Base-by-base conservation (phyloP, 805 yeast species). In the Maudiozyma serrabonitensis region DNA sequence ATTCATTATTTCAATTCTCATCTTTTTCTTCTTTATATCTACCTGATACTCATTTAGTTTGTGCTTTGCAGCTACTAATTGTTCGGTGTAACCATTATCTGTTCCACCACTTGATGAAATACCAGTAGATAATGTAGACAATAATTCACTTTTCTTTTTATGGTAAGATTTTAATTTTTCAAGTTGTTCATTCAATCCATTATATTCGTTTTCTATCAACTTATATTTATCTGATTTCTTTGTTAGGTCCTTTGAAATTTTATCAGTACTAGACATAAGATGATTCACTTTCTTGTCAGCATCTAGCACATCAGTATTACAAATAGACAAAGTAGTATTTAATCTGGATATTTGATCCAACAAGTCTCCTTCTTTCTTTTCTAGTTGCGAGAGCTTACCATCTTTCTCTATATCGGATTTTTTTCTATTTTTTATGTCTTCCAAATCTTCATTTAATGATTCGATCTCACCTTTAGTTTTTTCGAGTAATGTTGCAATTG, bases 41-140 rank as follows among this genome's bases (percentile, higher is more conserved):
- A 84, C 80, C 34, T 74, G 73, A 1, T 79, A 68, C 19, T 76
- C 75, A 43, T 81, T 75, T 6, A 82, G 63, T 39, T 70, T 73
- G 23, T 75, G 75, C 56, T 82, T 83, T 8, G 79, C 80, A 44
- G 78, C 80, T 50, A 78, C 78, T 41, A 89, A 67, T 57, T 88
- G 95, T 2, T 82, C 75, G 53, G 75, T 69, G 64, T 87, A 90
- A 8, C 96, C 96, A 34, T 85, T 82, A 57, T 82, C 84, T 0
- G 82, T 70, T 35, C 71, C 74, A 48, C 95, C 96, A 51, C 79
- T 81, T 0, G 95, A 79, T 0, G 96, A 85, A n/a, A 90, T 81
- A 58, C 97, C 96, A 0, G 96, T 87, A 0, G 89, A 81, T 40
- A 90, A 71, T 0, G 95, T 82, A 0, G 93, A 84, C 9, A 87